Conservation (phyloP, 805 yeast genomes). For the Teunomyces stri region DNA sequence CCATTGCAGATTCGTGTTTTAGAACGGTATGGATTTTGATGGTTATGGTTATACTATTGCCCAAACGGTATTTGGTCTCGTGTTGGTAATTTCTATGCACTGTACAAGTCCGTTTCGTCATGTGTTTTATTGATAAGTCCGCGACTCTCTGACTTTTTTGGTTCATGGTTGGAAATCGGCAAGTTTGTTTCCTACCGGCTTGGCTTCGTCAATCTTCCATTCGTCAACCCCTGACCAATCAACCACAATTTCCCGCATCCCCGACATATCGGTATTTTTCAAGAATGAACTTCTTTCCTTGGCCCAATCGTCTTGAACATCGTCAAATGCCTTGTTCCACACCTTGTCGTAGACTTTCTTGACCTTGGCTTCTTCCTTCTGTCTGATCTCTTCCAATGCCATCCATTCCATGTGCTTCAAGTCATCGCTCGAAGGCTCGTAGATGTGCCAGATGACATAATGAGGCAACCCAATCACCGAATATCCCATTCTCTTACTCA, state of each 20-base stretch:
- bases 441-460: slow-evolving; percentile 46
- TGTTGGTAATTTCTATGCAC: too few species aligned
- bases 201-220: slow-evolving; percentile 27
- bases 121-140: too few species aligned
- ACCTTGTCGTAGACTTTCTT: slow-evolving; percentile 65
- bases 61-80: too few species aligned
- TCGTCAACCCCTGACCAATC: slow-evolving; percentile 70
- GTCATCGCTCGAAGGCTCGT: slow-evolving; percentile 94
- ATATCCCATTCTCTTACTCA: slow-evolving; percentile 83
- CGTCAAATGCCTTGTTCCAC: slow-evolving; percentile 77
- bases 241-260: slow-evolving; percentile 48
- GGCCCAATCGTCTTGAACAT: slow-evolving; percentile 70
- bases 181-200: slow-evolving; percentile 29
- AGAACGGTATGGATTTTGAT: too few species aligned
- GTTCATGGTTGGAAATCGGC: slow-evolving; percentile 42
- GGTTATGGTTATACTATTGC: too few species aligned
- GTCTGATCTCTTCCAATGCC: slow-evolving; percentile 74
- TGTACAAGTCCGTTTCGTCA: too few species aligned
- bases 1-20: too few species aligned
- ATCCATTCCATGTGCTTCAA: slow-evolving; percentile 83
- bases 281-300: slow-evolving; percentile 67
- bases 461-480: slow-evolving; percentile 89
- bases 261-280: slow-evolving; percentile 69
- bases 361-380: slow-evolving; percentile 58
- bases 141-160: slow-evolving; percentile 8